Evolutionary conservation across 2,329 filamentous ascomycete genomes (phyloP).

Genomic region (Polytolypa hystricis): DNA sequence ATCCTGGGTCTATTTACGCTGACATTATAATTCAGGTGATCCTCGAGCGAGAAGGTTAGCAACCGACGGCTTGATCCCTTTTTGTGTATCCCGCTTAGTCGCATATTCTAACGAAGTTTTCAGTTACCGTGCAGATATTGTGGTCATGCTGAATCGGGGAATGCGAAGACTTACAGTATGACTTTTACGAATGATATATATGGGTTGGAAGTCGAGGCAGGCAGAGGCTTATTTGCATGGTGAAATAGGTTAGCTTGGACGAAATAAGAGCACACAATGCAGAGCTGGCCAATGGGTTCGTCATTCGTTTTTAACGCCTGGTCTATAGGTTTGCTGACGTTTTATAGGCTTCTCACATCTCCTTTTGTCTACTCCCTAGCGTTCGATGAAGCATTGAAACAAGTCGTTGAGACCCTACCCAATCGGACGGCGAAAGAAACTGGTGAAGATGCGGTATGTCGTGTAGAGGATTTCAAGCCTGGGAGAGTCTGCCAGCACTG

Average conservation of each 20-base stretch:
- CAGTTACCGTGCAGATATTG: slow-evolving; percentile 84
- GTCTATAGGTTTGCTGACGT: slow-evolving; percentile 10
- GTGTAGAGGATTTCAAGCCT: background rate
- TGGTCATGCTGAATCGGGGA: slow-evolving; percentile 58
- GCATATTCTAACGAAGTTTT: slow-evolving; percentile 45
- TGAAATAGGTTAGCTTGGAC: slow-evolving; percentile 69
- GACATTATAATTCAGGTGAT: slow-evolving; percentile 37
- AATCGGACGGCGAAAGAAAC: slow-evolving; percentile 66
- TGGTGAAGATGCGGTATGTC: slow-evolving; percentile 56
- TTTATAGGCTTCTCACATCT: slow-evolving; percentile 53
- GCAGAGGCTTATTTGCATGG: no score
- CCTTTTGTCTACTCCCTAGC: slow-evolving; percentile 83
- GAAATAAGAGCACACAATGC: slow-evolving; percentile 80
- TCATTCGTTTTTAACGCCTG: background rate
- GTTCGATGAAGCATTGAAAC: slow-evolving; percentile 82
- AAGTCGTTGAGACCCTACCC: slow-evolving; percentile 70
- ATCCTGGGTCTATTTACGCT: background rate
- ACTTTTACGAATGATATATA: no score
- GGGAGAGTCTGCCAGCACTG: background rate
- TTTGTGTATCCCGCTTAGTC: slow-evolving; percentile 10
- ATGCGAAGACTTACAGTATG: slow-evolving; percentile 46
- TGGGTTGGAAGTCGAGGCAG: no score
- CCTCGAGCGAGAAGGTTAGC: slow-evolving; percentile 43
- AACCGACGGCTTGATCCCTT: background rate
- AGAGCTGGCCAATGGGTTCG: slow-evolving; percentile 61